A percentile compares a stretch with the other conserved stretches of the same genome.
These are phyloP conservation scores for Buxus sempervirens DNA, from an alignment of 164 flowering plant species.

Conservation along the genomic window DNA sequence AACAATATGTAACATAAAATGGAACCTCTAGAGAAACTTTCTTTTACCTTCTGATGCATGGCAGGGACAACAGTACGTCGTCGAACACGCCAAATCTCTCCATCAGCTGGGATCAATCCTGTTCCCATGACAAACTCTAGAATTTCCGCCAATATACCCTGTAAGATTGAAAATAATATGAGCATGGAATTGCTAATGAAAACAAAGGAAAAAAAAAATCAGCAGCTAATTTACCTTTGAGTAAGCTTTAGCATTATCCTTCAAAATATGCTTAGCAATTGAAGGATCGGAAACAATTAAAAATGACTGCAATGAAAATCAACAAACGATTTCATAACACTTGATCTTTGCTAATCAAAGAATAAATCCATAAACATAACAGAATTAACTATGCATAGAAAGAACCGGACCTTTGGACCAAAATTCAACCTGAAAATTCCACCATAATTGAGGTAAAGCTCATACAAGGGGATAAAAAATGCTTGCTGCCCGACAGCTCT, in stretches of 20 bases:
- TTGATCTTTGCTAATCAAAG: neutral
- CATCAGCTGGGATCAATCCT: conserved; percentile 99
- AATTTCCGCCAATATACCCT: conserved; percentile 97
- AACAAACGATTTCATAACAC: conserved; percentile 9
- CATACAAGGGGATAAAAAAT: conserved; percentile 84
- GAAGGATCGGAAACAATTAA: conserved; percentile 93
- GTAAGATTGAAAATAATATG: conserved; percentile 12
- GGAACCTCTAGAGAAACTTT: neutral
- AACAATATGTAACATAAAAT: neutral
- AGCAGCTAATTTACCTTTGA: conserved; percentile 61
- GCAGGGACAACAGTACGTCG: conserved; percentile 95
- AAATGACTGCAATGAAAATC: conserved; percentile 69
- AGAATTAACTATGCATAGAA: neutral
- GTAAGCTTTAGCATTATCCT: conserved; percentile 81
- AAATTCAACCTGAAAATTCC: conserved; percentile 80
- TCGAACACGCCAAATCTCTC: conserved; percentile 89
- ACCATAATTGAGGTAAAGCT: conserved; percentile 86
- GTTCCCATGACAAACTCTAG: conserved; percentile 97
- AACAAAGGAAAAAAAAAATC: neutral
- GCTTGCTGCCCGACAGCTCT: conserved; percentile 62
- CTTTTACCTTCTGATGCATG: conserved; percentile 81
- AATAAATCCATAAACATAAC: neutral
- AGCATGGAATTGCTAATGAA: neutral
- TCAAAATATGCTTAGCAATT: conserved; percentile 84
- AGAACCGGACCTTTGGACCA: conserved; percentile 87